These are phyloP conservation scores for Aspergillus quadricinctus DNA, from an alignment of 2,329 filamentous ascomycete species.

Conservation along the genomic window DNA sequence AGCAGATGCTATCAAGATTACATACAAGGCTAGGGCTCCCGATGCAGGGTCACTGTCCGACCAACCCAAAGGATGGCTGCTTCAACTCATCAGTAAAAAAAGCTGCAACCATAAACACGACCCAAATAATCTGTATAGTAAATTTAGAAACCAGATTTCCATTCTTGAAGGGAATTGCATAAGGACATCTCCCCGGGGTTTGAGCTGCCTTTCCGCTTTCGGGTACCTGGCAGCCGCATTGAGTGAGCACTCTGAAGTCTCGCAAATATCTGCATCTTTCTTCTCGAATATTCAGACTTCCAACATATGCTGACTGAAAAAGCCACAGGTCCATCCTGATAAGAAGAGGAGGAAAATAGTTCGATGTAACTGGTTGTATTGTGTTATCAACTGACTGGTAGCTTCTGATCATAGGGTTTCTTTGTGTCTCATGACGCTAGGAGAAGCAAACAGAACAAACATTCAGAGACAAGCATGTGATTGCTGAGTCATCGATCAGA, in stretches of 20 bases:
- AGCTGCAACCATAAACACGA: neutral
- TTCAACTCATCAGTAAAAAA: neutral
- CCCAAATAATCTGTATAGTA: neutral
- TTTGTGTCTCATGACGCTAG: neutral
- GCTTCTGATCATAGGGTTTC: neutral
- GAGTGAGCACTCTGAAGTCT: neutral
- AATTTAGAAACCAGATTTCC: neutral
- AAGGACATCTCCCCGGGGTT: neutral
- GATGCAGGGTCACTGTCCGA: neutral
- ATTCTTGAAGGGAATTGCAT: neutral
- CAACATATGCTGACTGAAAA: neutral
- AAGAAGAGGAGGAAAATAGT: neutral
- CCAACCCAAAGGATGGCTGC: neutral
- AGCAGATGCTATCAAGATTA: slow-evolving; percentile 30
- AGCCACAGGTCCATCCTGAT: neutral
- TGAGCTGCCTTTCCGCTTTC: slow-evolving; percentile 22
- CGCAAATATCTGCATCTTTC: neutral
- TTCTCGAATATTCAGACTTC: neutral
- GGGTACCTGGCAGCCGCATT: slow-evolving; percentile 3
- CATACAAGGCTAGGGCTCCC: slow-evolving; percentile 12
- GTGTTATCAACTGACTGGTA: neutral
- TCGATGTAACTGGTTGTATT: neutral
- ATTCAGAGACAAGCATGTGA: neutral
- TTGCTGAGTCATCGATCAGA: slow-evolving; percentile 4
- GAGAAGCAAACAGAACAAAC: neutral